A percentile compares a stretch with the other conserved stretches of the same genome.
Evolutionary conservation across 306 rosid genomes (phyloP).

Genomic region (Corylus avellana): DNA sequence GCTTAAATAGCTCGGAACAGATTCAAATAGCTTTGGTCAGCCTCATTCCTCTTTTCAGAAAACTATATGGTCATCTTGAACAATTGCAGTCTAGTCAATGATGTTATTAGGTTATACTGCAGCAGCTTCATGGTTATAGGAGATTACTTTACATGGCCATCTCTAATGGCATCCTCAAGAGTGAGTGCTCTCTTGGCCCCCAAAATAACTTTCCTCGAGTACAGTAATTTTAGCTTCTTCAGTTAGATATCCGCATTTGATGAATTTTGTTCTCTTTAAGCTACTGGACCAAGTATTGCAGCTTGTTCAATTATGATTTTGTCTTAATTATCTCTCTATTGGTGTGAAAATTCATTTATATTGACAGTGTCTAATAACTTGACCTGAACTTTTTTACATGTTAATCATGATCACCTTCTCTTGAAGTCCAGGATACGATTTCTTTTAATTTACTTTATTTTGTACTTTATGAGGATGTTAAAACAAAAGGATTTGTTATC

Average conservation of each 20-base stretch:
- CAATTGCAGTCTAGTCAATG: conserved; percentile 65
- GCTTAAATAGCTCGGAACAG: conserved; percentile 91
- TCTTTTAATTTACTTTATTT: not conserved
- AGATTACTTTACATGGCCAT: conserved; percentile 36
- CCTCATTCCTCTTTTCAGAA: conserved; percentile 70
- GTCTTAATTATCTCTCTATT: conserved; percentile 15
- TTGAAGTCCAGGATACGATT: not conserved
- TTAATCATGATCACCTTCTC: not conserved
- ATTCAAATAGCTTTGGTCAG: conserved; percentile 79
- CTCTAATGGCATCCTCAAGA: conserved; percentile 34
- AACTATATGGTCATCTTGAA: conserved; percentile 52
- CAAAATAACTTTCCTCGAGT: conserved; percentile 31
- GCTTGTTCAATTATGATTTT: conserved; percentile 34
- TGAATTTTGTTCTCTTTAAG: conserved; percentile 49
- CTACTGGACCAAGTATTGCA: conserved; percentile 44
- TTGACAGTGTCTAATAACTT: conserved; percentile 14
- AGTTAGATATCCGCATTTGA: conserved; percentile 44
- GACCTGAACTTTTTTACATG: not conserved
- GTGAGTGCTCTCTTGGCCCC: conserved; percentile 39
- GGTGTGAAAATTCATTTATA: conserved; percentile 34
- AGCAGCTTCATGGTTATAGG: conserved; percentile 43
- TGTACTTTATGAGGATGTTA: not conserved
- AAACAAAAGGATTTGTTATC: not conserved
- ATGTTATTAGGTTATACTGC: conserved; percentile 40
- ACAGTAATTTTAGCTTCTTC: conserved; percentile 38